Conservation (phyloP, 805 yeast genomes). For the Wickerhamomyces silvicola region DNA sequence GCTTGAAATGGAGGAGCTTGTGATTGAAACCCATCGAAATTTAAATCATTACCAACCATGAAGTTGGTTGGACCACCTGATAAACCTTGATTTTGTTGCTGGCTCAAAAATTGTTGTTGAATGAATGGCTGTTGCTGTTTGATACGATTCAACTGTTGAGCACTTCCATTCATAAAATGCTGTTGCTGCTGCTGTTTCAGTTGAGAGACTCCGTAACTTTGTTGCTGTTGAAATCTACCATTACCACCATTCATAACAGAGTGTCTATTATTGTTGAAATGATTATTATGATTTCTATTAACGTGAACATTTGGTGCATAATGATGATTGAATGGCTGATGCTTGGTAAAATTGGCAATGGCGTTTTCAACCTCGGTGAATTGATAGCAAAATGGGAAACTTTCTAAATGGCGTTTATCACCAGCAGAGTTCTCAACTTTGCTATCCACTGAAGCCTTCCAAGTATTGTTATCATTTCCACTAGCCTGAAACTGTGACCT, state of each 20-base stretch:
- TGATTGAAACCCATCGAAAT: slow-evolving; percentile 8
- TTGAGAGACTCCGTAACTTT: neutral
- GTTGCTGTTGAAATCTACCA: slow-evolving; percentile 5
- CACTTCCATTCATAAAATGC: too few relatives aligned
- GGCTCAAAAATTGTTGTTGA: neutral
- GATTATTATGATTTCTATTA: slow-evolving; percentile 8
- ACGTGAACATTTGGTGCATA: slow-evolving; percentile 24
- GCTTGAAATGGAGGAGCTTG: slow-evolving; percentile 11
- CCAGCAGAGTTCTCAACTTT: too few relatives aligned
- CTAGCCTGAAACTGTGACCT: neutral
- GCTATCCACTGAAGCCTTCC: neutral
- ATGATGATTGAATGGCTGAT: slow-evolving; percentile 25
- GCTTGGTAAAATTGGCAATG: slow-evolving; percentile 23
- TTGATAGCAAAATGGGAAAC: slow-evolving; percentile 19
- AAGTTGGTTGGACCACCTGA: slow-evolving; percentile 1
- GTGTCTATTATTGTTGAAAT: slow-evolving; percentile 1
- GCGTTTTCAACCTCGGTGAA: slow-evolving; percentile 24
- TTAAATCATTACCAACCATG: slow-evolving; percentile 2
- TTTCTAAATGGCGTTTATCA: slow-evolving; percentile 8
- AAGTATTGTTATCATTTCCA: neutral
- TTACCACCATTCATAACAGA: neutral
- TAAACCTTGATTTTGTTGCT: too few relatives aligned
- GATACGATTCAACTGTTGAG: too few relatives aligned
- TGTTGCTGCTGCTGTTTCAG: slow-evolving; percentile 6
- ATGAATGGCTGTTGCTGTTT: too few relatives aligned